phyloP scores from a whole-genome alignment of 2,329 filamentous ascomycete species.

The Aspergillus oerlinghausenensis region DNA sequence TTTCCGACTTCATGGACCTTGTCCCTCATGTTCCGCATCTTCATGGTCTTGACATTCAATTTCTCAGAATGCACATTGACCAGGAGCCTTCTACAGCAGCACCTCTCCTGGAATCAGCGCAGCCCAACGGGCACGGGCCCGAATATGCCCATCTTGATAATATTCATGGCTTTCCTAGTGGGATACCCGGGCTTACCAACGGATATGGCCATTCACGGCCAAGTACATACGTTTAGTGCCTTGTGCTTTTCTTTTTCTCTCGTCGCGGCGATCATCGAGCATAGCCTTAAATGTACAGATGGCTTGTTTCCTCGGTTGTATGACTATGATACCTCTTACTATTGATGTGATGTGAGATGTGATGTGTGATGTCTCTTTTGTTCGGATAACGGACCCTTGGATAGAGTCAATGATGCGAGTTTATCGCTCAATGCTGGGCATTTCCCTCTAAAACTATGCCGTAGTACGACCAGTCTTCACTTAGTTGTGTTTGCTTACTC shows the following conservation, averaged over 20 bases:
- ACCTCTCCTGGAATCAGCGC: constrained; percentile 14
- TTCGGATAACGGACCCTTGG: not conserved
- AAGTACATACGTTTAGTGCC: constrained; percentile 39
- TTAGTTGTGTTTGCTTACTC: not conserved
- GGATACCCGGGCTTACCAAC: constrained; percentile 31
- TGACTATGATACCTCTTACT: constrained; percentile 41
- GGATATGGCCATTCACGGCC: constrained; percentile 32
- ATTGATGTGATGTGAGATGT: constrained; percentile 25
- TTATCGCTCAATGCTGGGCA: not conserved
- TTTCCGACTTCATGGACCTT: constrained; percentile 48
- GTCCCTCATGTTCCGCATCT: constrained; percentile 47
- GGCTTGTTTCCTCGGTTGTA: constrained; percentile 34
- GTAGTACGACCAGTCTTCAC: too few species aligned
- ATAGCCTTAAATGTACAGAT: constrained; percentile 25
- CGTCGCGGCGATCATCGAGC: constrained; percentile 11
- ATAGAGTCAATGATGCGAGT: constrained; percentile 11
- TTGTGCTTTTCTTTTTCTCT: constrained; percentile 18
- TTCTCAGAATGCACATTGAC: constrained; percentile 40
- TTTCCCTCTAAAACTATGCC: not conserved
- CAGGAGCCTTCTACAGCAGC: constrained; percentile 26
- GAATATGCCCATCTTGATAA: constrained; percentile 17
- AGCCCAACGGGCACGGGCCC: constrained; percentile 29
- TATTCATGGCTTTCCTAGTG: constrained; percentile 14
- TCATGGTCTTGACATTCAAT: constrained; percentile 36
- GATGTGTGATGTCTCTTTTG: constrained; percentile 5